Base-by-base conservation (phyloP, 768 basidiomycete genomes). In the Tephrocybe sp. region DNA sequence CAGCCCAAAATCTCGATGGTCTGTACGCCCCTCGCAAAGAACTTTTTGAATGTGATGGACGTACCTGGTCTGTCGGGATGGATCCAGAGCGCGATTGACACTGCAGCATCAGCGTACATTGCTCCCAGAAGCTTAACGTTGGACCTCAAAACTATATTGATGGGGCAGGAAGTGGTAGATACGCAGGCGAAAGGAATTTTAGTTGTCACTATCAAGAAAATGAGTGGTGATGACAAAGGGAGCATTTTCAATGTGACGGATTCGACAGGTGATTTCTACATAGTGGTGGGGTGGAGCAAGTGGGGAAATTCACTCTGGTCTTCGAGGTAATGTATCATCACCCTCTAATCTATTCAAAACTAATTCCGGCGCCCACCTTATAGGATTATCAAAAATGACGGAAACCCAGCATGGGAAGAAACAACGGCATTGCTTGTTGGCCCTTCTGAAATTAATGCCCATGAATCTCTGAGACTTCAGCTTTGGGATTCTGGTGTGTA, bases 1-100 rank as follows among this genome's bases (percentile, higher is more conserved):
- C 78, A 87, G 5, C 89, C 89, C 0, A 73, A 76, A 33, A 77
- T 87, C 36, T 78, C 78, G 17, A 70, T 87, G 26, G 82, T 80
- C 16, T 85, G 82, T 40, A 80, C 82, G 1, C 86, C 89, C 0
- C 72, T 90, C 54, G 71, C 78, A 39, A 77, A 74, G 55, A 64
- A 72, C 6, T 77, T 88, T n/a, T 74, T 87, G 13, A 89, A 90
- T 62, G 71, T 91, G n/a, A 83, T 91, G 75, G 84, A 91, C 65
- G 62, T 91, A 1, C 89, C 89, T 0, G 77, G 83, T 45, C 66
- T 92, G 44, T 84, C 80, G 1, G 73, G 75, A 0, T 90, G 87
- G 74, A 70, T 91, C 26, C 82, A 87, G 58, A 77, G 72, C 45
- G 76, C 80, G 3, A 84, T 91, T 54, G 80, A 87, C 34, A 75